Evolutionary conservation across 2,329 filamentous ascomycete species (phyloP), one percentile per base, ranked within the genome.

Genomic region (Diaporthe destruens): DNA sequence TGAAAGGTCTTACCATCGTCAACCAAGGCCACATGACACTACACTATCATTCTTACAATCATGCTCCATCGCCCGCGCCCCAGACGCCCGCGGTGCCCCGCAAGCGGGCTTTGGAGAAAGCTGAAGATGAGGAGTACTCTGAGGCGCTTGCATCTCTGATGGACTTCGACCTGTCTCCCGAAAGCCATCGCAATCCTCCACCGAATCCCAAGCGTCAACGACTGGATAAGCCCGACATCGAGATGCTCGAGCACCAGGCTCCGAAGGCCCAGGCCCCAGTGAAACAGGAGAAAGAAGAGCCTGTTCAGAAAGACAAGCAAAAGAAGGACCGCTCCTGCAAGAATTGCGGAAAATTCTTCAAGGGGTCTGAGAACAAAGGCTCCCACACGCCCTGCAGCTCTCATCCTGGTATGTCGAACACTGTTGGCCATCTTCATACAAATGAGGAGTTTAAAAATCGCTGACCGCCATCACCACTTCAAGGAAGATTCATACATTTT

Each of bases 31-130:
- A 59, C 1, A 12, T 69, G 32, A 69, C 42, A 2, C 14, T 69
- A 0, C 67, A 69, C 6, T 69, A 57, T n/a, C 67, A 69, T 29
- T 44, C 54, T 0, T 49, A 69, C 53, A 32, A 47, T 16, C 20
- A 47, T n/a, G 39, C 14, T 11, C 7, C 36, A 7, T 51, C 23
- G 5, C 0, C 16, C 11, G 1, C 34, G 0, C 20, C 20, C 2
- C n/a, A 29, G 20, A 6, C 42, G 5, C 11, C 14, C 29, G 6
- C 8, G 2, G 29, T 57, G 7, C 14, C 54, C 36, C 34, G 32
- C 25, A 69, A 69, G 54, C 54, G 54, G 2, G 14, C 29, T 7
- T 8, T 47, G 18, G 53, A 69, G 1, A 12, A 14, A 18, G 34
- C 1, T 14, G 67, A 59, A 7, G 66, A 39, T 9, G 42, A 57